Evolutionary conservation across 148 eudicot species (phyloP).

Genomic region (Rhododendron henanense): DNA sequence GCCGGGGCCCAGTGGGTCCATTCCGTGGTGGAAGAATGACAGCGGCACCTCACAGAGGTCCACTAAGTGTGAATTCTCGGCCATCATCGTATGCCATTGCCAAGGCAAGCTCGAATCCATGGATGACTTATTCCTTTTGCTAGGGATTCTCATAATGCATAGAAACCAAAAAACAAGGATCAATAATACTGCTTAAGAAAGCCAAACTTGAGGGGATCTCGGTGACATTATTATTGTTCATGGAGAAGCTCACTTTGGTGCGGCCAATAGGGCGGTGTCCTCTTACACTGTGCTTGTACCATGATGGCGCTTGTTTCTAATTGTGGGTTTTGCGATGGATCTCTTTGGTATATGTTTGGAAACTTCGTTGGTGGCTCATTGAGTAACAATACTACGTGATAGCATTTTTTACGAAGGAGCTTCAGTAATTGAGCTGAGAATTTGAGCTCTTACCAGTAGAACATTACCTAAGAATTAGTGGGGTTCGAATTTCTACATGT

Average conservation of each 20-base stretch:
- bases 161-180: conserved; percentile 34
- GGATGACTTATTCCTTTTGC: conserved; percentile 51
- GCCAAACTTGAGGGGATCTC: conserved; percentile 26
- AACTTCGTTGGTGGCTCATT: conserved; percentile 27
- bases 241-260: conserved; percentile 36
- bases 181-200: conserved; percentile 22
- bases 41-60: conserved; percentile 52
- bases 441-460: conserved; percentile 22
- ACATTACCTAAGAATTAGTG: conserved; percentile 23
- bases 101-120: conserved; percentile 89
- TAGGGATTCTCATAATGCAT: conserved; percentile 46
- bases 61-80: conserved; percentile 67
- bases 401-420: conserved; percentile 33
- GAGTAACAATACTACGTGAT: conserved; percentile 13
- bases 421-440: conserved; percentile 22
- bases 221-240: conserved; percentile 25
- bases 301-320: conserved; percentile 24
- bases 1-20: conserved; percentile 59
- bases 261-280: conserved; percentile 22
- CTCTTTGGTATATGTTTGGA: conserved; percentile 23
- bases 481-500: conserved; percentile 15
- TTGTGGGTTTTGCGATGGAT: conserved; percentile 23
- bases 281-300: conserved; percentile 15
- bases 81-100: conserved; percentile 66
- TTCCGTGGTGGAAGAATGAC: conserved; percentile 56